Evolutionary conservation across 1,284 basidiomycete genomes (phyloP).

Genomic region (Coniophora puteana): DNA sequence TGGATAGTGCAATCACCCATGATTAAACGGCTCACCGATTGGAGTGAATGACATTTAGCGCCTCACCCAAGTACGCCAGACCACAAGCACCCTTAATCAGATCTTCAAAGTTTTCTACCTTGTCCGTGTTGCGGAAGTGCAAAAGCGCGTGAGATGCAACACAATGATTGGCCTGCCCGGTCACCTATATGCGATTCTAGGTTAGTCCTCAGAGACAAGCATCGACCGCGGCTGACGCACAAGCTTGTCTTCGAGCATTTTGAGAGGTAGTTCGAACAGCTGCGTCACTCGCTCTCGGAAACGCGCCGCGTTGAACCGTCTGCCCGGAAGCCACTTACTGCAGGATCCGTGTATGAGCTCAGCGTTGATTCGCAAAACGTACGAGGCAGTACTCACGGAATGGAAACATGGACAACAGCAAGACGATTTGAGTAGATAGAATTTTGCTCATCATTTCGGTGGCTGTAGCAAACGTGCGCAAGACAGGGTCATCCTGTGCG

Average conservation of each 20-base stretch:
- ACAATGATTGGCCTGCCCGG: no score
- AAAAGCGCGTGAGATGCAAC: no score
- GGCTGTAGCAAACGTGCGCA: constrained; percentile 11
- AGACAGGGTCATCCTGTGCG: constrained; percentile 17
- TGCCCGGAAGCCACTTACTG: constrained; percentile 32
- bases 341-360: constrained; percentile 20
- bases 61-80: no score
- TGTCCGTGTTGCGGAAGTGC: no score
- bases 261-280: constrained; percentile 26
- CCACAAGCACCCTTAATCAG: no score
- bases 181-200: neutral
- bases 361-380: constrained; percentile 6
- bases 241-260: constrained; percentile 28
- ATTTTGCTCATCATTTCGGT: constrained; percentile 8
- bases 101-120: no score
- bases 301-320: constrained; percentile 17
- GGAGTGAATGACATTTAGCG: constrained; percentile 17
- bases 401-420: constrained; percentile 17
- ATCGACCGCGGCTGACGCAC: constrained; percentile 21
- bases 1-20: neutral
- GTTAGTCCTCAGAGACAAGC: neutral
- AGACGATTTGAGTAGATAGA: constrained; percentile 19
- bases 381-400: constrained; percentile 14
- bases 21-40: constrained; percentile 15
- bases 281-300: constrained; percentile 20